phyloP scores from a whole-genome alignment of 345 rosid genomes.

The Rhodamnia rubescens region DNA sequence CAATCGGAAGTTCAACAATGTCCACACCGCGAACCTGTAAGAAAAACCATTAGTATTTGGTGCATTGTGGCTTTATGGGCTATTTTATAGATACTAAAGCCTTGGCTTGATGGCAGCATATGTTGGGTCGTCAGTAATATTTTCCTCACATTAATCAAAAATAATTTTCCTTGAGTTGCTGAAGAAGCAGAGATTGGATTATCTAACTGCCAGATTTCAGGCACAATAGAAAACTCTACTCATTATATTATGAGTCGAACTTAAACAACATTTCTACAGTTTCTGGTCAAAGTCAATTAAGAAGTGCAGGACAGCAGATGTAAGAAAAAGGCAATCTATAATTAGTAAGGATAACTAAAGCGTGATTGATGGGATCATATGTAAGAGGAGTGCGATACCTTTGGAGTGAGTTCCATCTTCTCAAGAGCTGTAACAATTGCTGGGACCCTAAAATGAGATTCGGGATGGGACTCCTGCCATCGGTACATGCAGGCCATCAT shows the following conservation, averaged over 20 bases:
- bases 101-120: not conserved
- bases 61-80: not conserved
- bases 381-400: slow-evolving; percentile 26
- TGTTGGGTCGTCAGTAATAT: not conserved
- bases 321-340: not conserved
- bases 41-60: not conserved
- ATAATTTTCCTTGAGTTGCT: not conserved
- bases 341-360: not conserved
- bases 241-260: not conserved
- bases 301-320: not conserved
- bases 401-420: slow-evolving; percentile 60
- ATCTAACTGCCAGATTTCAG: not conserved
- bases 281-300: not conserved
- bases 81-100: not conserved
- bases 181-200: not conserved
- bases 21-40: slow-evolving; percentile 65
- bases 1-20: slow-evolving; percentile 51
- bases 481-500: not conserved
- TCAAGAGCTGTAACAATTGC: slow-evolving; percentile 76
- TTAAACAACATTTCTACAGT: not conserved
- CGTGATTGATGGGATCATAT: not conserved
- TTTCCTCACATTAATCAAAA: not conserved
- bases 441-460: slow-evolving; percentile 86
- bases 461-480: slow-evolving; percentile 85
- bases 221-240: not conserved